Percentiles rank a stretch among this genome's conserved stretches.
Conservation (phyloP, 2,329 filamentous ascomycete genomes). For the Calonectria naviculata region DNA sequence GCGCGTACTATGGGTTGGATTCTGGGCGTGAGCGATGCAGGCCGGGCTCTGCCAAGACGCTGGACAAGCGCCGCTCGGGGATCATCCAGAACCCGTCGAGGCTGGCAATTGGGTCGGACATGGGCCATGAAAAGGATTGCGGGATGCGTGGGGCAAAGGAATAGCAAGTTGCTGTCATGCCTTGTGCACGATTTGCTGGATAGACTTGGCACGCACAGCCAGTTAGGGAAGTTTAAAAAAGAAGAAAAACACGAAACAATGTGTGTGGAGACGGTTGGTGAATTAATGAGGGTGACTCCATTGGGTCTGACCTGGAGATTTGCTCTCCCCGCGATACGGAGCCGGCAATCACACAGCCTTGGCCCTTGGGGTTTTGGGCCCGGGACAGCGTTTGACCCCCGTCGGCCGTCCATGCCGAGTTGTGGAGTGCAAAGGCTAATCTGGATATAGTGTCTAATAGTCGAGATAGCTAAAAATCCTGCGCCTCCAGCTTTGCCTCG, state of each 20-base stretch:
- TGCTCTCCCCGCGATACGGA: not conserved
- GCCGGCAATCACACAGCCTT: not conserved
- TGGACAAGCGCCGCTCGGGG: not conserved
- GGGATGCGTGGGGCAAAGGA: not conserved
- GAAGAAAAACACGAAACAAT: not conserved
- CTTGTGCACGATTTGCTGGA: not conserved
- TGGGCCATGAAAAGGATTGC: not conserved
- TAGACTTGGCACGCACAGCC: not conserved
- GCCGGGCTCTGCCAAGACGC: not conserved
- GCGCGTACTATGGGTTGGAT: conserved; percentile 11
- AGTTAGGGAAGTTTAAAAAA: not conserved
- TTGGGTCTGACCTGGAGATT: not conserved
- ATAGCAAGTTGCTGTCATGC: not conserved
- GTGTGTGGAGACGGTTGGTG: not conserved
- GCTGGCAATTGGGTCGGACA: not conserved
- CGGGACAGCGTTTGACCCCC: not conserved
- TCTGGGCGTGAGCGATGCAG: conserved; percentile 3
- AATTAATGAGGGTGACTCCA: not conserved
- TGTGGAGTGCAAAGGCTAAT: not conserved
- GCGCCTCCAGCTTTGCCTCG: not conserved
- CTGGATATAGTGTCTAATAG: not conserved
- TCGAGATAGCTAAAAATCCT: not conserved
- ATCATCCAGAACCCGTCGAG: not conserved
- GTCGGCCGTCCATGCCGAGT: not conserved
- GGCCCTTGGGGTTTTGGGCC: not conserved